These are phyloP conservation scores for Petunia secreta DNA, from an alignment of 257 asterid species.

Conservation along the genomic window DNA sequence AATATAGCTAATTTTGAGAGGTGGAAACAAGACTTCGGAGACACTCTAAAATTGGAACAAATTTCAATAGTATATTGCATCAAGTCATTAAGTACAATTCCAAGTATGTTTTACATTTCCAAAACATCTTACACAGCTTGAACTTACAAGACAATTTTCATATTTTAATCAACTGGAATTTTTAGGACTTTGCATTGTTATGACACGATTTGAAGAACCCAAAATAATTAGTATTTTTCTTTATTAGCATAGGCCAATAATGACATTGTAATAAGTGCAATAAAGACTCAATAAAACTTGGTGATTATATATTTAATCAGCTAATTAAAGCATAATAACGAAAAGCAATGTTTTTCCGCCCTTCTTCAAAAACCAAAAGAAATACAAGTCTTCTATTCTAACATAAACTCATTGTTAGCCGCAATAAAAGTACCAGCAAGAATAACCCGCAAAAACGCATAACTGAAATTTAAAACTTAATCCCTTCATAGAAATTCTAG, in stretches of 20 bases:
- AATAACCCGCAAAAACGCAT: constrained; percentile 6
- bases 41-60: background rate
- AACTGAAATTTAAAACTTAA: constrained; percentile 34
- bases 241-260: background rate
- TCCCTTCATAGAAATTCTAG: constrained; percentile 30
- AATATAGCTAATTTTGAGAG: background rate
- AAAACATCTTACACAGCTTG: background rate
- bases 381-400: background rate
- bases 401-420: background rate
- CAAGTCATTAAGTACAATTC: background rate
- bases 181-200: constrained; percentile 13
- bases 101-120: background rate
- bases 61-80: background rate
- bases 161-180: constrained; percentile 18
- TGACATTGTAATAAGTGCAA: constrained; percentile 12
- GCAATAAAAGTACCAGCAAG: background rate
- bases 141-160: background rate
- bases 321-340: background rate
- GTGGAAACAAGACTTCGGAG: background rate
- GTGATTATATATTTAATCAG: constrained; percentile 10
- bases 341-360: background rate
- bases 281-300: background rate
- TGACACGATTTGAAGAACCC: background rate
- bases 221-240: background rate
- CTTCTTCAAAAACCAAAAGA: background rate